Evolutionary conservation across 768 basidiomycete species (phyloP), one percentile per base, ranked within the genome.

Genomic region (Boletus subparvulus): DNA sequence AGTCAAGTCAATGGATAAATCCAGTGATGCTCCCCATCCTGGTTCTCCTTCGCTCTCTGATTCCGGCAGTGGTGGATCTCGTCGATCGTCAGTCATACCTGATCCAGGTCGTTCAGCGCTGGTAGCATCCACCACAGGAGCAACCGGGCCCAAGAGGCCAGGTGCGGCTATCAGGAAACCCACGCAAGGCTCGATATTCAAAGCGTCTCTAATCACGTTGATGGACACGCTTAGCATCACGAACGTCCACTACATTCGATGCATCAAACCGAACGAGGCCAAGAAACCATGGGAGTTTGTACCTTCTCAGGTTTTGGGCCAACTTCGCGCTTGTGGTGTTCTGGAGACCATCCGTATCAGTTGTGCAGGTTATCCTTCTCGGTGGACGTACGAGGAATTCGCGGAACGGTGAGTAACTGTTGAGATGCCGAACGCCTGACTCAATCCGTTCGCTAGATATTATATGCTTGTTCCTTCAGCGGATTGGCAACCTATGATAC

Each of bases 321-420:
- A 99, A 71, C 77, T 99, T 30, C 84, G 97, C 46, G 97, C 97
- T 54, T 99, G 97, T 73, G 97, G 97, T 86, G 97, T 99, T 52
- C 80, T 99, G 41, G 97, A 99, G 74, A 99, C 97, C 4, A 99
- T 99, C 65, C 84, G 95, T 54, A 99, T 99, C 69, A 94, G 92
- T 74, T 98, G 97, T 73, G 97, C 97, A 43, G 97, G 97, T 33
- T 99, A 99, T 74, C 97, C 97, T 30, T 94, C 94, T 13, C 83
- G 97, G 35, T 98, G 97, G 97, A 94, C 88, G 4, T 99, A 98
- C 63, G 95, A 94, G 68, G 97, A 98, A 72, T 99, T 99, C 69
- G 97, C 93, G 5, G 95, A 98, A 70, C 84, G 97, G 94, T 96
- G 61, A 62, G 86, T 73, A 21, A 30, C 19, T 36, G 24, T 42